Percentiles rank a stretch among this genome's conserved stretches.
Conservation (phyloP, 2,329 filamentous ascomycete species). For the Pseudocercospora vitis region DNA sequence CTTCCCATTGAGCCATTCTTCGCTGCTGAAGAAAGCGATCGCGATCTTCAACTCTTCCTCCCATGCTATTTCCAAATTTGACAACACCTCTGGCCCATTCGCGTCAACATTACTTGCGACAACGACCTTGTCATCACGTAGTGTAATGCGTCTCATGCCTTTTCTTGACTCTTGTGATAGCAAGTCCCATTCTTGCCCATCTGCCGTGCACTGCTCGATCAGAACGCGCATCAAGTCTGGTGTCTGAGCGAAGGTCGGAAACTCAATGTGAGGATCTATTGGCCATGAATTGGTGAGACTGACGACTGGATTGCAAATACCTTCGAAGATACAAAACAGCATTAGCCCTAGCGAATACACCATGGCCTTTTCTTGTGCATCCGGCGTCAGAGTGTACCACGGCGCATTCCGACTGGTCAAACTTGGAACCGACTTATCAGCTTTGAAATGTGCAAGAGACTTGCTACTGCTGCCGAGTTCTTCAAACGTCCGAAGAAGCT, state of each 20-base stretch:
- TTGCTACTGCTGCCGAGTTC: neutral
- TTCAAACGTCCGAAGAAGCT: neutral
- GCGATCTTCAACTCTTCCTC: neutral
- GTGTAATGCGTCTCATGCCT: neutral
- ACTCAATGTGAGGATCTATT: neutral
- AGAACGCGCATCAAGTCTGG: neutral
- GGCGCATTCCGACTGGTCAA: neutral
- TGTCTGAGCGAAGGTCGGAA: neutral
- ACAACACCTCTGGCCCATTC: neutral
- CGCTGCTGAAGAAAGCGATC: neutral
- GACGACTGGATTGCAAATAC: neutral
- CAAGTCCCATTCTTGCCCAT: neutral
- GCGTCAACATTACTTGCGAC: neutral
- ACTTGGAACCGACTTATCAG: neutral
- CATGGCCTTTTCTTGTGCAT: neutral
- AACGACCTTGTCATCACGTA: neutral
- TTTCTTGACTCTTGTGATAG: neutral
- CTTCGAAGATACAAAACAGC: neutral
- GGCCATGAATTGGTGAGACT: neutral
- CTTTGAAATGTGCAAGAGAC: neutral
- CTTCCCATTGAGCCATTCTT: neutral
- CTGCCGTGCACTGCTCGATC: neutral
- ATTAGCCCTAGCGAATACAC: neutral
- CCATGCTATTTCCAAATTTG: neutral
- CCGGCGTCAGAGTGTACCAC: neutral